Percentiles rank a stretch among this genome's conserved stretches.
These are phyloP conservation scores for Alternaria triticina DNA, from an alignment of 2,329 filamentous ascomycete species.

Conservation along the genomic window DNA sequence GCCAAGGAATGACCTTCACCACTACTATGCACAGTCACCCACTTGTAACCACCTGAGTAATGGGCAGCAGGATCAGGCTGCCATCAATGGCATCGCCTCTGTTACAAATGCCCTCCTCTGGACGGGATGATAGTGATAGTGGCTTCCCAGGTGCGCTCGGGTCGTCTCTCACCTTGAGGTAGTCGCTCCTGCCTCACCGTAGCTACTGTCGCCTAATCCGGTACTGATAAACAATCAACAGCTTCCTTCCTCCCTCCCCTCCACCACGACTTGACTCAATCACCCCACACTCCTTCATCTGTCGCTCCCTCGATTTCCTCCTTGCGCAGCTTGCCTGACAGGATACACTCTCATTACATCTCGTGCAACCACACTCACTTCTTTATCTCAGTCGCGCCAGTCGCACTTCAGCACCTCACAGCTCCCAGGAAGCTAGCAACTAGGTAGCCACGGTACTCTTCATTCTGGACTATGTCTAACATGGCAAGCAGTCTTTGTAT, in stretches of 20 bases:
- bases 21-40: not conserved
- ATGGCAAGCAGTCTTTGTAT: conserved; percentile 15
- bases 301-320: conserved; percentile 22
- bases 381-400: conserved; percentile 25
- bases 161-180: not conserved
- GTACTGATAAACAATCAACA: conserved; percentile 15
- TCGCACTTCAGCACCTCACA: conserved; percentile 15
- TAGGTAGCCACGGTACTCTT: conserved; percentile 11
- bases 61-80: not conserved
- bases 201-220: conserved; percentile 14
- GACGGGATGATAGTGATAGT: not conserved
- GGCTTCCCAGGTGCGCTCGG: not conserved
- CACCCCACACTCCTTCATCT: conserved; percentile 30
- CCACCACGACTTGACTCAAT: conserved; percentile 17
- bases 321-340: conserved; percentile 29
- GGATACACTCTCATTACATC: conserved; percentile 33
- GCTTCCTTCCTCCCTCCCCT: conserved; percentile 7
- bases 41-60: not conserved
- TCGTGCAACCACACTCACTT: conserved; percentile 24
- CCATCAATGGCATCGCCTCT: not conserved
- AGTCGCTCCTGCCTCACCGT: conserved; percentile 13
- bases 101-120: not conserved
- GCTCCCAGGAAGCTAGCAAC: conserved; percentile 9
- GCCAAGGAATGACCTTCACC: not conserved
- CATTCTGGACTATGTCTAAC: conserved; percentile 12